These are phyloP conservation scores for Verticillium dahliae DNA, from an alignment of 2,329 filamentous ascomycete species.

Conservation along the genomic window DNA sequence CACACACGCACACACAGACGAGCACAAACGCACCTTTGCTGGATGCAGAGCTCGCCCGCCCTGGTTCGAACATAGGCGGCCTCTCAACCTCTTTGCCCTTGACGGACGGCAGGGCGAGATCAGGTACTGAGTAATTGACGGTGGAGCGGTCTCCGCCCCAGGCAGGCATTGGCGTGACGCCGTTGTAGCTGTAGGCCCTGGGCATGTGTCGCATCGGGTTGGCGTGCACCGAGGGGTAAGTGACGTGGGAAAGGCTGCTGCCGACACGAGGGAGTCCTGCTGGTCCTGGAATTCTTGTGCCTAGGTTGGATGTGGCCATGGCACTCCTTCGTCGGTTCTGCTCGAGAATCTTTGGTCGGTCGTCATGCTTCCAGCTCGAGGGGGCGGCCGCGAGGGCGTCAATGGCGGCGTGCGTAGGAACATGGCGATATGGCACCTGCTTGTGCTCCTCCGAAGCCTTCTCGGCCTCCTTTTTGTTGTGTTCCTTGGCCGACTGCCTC, in stretches of 20 bases:
- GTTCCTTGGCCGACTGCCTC: constrained; percentile 49
- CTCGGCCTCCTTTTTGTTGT: constrained; percentile 40
- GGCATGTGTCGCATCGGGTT: constrained; percentile 32
- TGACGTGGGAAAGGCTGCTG: constrained; percentile 39
- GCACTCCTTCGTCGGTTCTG: constrained; percentile 43
- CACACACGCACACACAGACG: too few relatives aligned
- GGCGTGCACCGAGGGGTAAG: constrained; percentile 35
- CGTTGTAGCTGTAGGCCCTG: constrained; percentile 36
- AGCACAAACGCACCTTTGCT: constrained; percentile 23
- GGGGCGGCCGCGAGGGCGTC: constrained; percentile 52
- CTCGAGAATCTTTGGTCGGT: constrained; percentile 40
- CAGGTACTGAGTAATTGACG: constrained; percentile 19
- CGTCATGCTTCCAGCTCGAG: constrained; percentile 40
- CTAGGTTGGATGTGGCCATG: constrained; percentile 33
- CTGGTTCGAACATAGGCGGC: constrained; percentile 20
- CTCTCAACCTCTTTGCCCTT: constrained; percentile 38
- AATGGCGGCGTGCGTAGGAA: constrained; percentile 54
- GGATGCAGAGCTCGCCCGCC: constrained; percentile 27
- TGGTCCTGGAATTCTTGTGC: constrained; percentile 27
- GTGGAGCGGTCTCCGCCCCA: constrained; percentile 21
- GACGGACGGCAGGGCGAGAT: constrained; percentile 18
- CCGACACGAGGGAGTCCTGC: constrained; percentile 31
- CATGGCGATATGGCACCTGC: constrained; percentile 40
- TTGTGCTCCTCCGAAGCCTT: constrained; percentile 30
- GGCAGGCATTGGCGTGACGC: constrained; percentile 21